Base-by-base conservation (phyloP, 768 basidiomycete genomes). In the Neoboletus subvelutipes region DNA sequence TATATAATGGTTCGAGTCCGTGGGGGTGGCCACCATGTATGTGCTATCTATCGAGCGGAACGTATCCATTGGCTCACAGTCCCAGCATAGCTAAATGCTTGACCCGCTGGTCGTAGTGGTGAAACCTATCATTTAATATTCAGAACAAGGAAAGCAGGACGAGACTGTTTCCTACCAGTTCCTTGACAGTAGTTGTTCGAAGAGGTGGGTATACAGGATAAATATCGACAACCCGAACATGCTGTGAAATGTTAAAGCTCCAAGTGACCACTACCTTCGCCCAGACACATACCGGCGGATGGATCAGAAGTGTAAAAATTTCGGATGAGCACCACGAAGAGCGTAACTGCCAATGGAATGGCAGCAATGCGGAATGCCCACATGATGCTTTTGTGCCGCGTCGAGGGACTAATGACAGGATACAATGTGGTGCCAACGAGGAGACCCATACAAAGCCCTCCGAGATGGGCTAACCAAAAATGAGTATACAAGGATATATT, bases 231-330 rank as follows among this genome's bases (percentile, higher is more conserved):
- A 61, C 94, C 89, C 51, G 85, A 78, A 69, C 92, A 94, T 29
- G 92, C 92, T 92, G 50, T 34, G 22, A 10, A 54, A 53, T 40
- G 52, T 60, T 48, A 43, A 43, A 43, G 40, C 17, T 31, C 13
- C 34, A 26, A n/a, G 5, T 18, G 22, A 24, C 18, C 22, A n/a
- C 36, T 26, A 28, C 56, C 54, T 48, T 49, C 45, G 12, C 12
- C 18, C 29, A 15, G 13, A 43, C 56, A 56, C 37, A 58, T 82
- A 84, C 92, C 92, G 13, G 86, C 86, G 67, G 90, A 89, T 31
- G 94, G 92, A 70, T 97, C 81, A 43, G 83, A 84, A 1, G 84
- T 93, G 69, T 95, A 97, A 70, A 98, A 98, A 72, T 98, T 98
- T 58, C 86, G 78, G 36, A 80, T 80, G 45, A 98, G 79, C 15